A percentile compares a stretch with the other conserved stretches of the same genome.
Evolutionary conservation across 139 green algal genomes (phyloP).

Genomic region (Tetradesmus lagerheimii): DNA sequence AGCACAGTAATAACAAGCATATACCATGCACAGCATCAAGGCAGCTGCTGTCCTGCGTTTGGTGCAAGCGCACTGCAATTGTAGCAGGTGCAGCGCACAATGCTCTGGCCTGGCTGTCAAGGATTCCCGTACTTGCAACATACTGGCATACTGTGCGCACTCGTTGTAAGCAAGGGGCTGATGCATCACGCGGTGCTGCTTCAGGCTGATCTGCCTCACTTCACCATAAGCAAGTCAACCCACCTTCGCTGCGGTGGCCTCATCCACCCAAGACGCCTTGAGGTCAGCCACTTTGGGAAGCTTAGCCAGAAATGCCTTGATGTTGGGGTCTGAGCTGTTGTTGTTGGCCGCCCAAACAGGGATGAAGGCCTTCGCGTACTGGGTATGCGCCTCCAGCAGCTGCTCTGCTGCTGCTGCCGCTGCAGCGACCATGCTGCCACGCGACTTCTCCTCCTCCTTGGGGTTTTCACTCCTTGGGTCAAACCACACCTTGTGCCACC

Average conservation of each 20-base stretch:
- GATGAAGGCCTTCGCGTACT: background rate
- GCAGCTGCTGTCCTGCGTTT: background rate
- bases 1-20: background rate
- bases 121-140: no score
- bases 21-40: background rate
- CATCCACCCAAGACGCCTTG: background rate
- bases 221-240: background rate
- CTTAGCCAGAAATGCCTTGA: background rate
- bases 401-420: slow-evolving; percentile 10
- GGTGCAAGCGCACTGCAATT: no score
- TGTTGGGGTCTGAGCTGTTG: background rate
- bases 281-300: background rate
- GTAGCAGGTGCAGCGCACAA: no score
- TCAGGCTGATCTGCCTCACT: background rate
- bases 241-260: background rate
- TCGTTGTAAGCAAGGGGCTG: background rate
- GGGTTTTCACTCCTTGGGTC: background rate
- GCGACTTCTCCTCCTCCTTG: background rate
- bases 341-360: no score
- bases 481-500: background rate
- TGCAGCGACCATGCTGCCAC: background rate
- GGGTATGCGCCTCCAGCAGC: background rate
- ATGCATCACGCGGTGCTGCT: background rate
- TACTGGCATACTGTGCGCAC: no score
- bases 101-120: no score